Conservation (phyloP, 78 protist genomes). For the slime mould (Dictyostelium discoideum) region DNA sequence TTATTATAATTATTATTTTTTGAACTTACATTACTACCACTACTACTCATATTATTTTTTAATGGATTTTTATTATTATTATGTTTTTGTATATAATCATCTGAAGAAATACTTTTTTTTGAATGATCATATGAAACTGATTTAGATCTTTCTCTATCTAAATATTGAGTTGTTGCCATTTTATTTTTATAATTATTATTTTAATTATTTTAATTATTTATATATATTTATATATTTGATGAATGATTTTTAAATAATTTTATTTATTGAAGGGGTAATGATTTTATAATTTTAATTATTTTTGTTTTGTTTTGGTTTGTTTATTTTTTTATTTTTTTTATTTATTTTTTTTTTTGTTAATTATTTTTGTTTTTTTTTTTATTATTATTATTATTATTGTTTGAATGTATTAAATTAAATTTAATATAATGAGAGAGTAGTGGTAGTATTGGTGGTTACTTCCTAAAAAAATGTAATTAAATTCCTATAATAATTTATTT, state of each 20-base stretch:
- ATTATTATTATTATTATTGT: background rate
- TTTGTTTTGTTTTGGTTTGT: background rate
- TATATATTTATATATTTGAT: background rate
- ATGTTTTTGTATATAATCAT: background rate
- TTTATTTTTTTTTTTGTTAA: too few relatives aligned
- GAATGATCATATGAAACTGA: constrained; percentile 22
- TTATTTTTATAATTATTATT: background rate
- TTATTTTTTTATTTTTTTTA: background rate
- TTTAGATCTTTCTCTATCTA: constrained; percentile 24
- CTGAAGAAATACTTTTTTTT: constrained; percentile 16
- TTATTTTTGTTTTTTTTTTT: background rate
- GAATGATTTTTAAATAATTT: background rate
- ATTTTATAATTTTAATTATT: background rate
- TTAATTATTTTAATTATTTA: background rate
- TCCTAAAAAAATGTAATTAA: background rate
- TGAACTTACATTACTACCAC: background rate
- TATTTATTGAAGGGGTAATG: background rate
- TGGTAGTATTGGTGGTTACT: background rate
- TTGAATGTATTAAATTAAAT: background rate
- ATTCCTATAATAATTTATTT: background rate
- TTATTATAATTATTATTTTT: background rate
- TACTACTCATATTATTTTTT: background rate
- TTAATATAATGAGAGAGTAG: background rate
- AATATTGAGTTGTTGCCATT: constrained; percentile 16
- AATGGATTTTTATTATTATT: background rate